Evolutionary conservation across 2,329 filamentous ascomycete genomes (phyloP), one percentile per base, ranked within the genome.

Genomic region (Aspergillus sp.): DNA sequence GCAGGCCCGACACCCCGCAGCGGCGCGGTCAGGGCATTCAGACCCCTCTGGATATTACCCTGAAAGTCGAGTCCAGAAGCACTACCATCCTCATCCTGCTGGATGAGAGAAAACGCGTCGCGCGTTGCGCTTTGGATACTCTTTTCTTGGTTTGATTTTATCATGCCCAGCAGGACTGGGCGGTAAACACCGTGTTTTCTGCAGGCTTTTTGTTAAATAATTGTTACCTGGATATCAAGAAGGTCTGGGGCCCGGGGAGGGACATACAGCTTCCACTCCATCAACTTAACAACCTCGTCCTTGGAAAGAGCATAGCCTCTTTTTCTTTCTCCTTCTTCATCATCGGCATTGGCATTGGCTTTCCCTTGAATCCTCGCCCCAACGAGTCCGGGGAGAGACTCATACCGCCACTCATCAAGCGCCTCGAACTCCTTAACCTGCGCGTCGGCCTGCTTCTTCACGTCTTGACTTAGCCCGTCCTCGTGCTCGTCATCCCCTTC

Each of bases 191-290:
- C 77, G 45, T 78, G 76, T 66, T 75, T 76, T 40, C 74, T 75
- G 22, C 52, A 6, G 3, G 20, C 20, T 20, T 42, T 42, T 19
- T 33, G 20, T 51, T 51, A 46, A 15, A 47, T 39, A 11, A 13
- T 58, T 9, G 27, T n/a, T n/a, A 24, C 20, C 11, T 30, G 75
- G 74, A 19, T 20, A 22, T 15, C 19, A 13, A 57, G 22, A 30
- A 20, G 1, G 24, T 54, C 33, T 19, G 9, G 37, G 34, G 27
- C 7, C 7, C 27, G 19, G 19, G 19, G 17, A 22, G 30, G 39
- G 19, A 70, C 73, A 66, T 63, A 79, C 77, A 75, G 66, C 61
- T 79, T 79, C 77, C 77, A 79, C 47, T 77, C 73, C 63, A 79
- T 75, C 51, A 77, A 61, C 49, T 61, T 66, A 48, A 74, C 64